Percentiles rank a stretch among this genome's conserved stretches.
phyloP scores from a whole-genome alignment of 2,329 filamentous ascomycete species.

The Colletotrichum liaoningense region DNA sequence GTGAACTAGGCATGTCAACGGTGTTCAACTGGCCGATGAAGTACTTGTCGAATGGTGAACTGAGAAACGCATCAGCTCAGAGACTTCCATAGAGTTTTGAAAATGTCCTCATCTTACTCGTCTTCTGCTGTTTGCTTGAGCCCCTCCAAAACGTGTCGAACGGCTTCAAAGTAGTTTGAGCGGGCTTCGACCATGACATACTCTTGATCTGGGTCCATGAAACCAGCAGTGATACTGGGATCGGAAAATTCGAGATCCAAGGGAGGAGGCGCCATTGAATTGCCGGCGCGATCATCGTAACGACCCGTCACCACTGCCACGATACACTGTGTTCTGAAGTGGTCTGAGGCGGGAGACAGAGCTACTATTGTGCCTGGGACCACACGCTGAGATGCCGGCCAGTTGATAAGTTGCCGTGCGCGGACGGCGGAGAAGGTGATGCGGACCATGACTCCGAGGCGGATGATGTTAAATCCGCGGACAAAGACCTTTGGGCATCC shows the following conservation, averaged over 20 bases:
- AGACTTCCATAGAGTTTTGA: background rate
- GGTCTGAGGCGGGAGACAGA: slow-evolving; percentile 64
- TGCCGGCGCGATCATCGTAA: slow-evolving; percentile 10
- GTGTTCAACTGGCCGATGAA: slow-evolving; percentile 59
- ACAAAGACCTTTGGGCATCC: background rate
- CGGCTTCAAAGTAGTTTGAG: slow-evolving; percentile 80
- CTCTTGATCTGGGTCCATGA: slow-evolving; percentile 75
- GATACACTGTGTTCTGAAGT: slow-evolving; percentile 73
- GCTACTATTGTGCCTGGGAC: slow-evolving; percentile 65
- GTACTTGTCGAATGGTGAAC: slow-evolving; percentile 72
- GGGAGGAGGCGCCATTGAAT: background rate
- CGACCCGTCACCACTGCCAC: slow-evolving; percentile 77
- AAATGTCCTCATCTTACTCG: slow-evolving; percentile 54
- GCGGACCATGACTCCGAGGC: slow-evolving; percentile 72
- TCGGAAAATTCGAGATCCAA: slow-evolving; percentile 65
- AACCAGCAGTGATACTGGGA: slow-evolving; percentile 43
- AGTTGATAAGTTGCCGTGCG: slow-evolving; percentile 74
- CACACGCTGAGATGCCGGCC: slow-evolving; percentile 66
- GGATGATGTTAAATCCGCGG: slow-evolving; percentile 35
- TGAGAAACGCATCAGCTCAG: slow-evolving; percentile 35
- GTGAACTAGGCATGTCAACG: background rate
- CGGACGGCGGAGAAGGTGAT: slow-evolving; percentile 78
- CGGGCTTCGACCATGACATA: slow-evolving; percentile 85
- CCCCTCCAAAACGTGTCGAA: slow-evolving; percentile 77
- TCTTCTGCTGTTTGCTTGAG: slow-evolving; percentile 71